Conservation (phyloP, 78 protist genomes). For the Bodo saltans region DNA sequence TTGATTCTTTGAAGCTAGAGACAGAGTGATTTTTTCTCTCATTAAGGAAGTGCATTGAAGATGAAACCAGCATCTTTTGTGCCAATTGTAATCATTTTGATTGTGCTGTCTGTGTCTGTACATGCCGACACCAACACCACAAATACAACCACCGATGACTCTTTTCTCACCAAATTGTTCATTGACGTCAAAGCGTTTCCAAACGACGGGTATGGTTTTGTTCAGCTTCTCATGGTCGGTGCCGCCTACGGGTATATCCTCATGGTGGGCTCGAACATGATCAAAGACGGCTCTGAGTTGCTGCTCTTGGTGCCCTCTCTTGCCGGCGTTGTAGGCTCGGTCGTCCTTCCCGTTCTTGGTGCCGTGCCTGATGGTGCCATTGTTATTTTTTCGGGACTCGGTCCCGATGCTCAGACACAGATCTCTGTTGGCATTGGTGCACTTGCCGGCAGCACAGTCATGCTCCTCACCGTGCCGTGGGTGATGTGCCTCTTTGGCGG, state of each 20-base stretch:
- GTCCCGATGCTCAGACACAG: conserved; percentile 67
- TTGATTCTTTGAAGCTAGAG: too few species aligned
- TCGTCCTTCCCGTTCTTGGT: conserved; percentile 74
- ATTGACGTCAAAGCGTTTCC: conserved; percentile 10
- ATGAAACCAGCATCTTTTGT: too few species aligned
- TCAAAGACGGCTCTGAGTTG: conserved; percentile 70
- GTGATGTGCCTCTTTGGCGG: conserved; percentile 25
- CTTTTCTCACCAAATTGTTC: background rate
- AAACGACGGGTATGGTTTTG: conserved; percentile 3
- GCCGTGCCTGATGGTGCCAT: conserved; percentile 86
- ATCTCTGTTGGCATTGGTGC: conserved; percentile 81
- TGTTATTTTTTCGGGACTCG: conserved; percentile 61
- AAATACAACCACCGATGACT: too few species aligned
- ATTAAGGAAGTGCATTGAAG: too few species aligned
- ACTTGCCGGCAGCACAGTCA: conserved; percentile 81
- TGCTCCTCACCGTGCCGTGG: conserved; percentile 87
- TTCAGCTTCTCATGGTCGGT: conserved; percentile 31
- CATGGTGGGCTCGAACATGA: conserved; percentile 30
- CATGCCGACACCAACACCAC: too few species aligned
- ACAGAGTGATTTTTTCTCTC: too few species aligned
- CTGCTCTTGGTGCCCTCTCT: conserved; percentile 37
- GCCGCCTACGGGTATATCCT: conserved; percentile 28
- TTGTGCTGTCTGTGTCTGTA: too few species aligned
- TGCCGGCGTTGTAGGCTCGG: conserved; percentile 60
- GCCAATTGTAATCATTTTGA: too few species aligned